Evolutionary conservation across 345 rosid species (phyloP), one percentile per base, ranked within the genome.

Genomic region (Erysimum cheiranthoides): DNA sequence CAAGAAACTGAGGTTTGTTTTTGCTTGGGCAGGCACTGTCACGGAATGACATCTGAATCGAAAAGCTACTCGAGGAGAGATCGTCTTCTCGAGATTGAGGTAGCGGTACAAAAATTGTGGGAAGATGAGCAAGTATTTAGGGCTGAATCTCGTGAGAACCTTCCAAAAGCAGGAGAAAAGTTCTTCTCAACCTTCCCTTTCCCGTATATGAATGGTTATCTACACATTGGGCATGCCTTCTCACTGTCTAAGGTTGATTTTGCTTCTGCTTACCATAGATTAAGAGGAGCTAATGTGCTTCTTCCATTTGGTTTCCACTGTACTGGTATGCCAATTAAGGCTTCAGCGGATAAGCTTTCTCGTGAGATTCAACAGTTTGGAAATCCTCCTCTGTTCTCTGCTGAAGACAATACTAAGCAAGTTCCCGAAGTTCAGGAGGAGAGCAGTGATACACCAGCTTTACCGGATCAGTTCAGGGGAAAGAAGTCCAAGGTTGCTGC

Each of bases 281-380:
- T 93, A n/a, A 82, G 87, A 63, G 97, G 97, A 5, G 92, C 89
- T 47, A 93, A 92, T 74, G 97, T 91, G 66, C 85, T 93, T 2
- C 80, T 92, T 31, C 98, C 98, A 0, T 93, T 93, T 80, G 97
- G 82, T 35, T 93, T 93, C 60, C 98, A 93, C 68, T 91, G 97
- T 71, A 93, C 98, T 25, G 98, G 98, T 45, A 93, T 93, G 97
- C 98, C 97, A 3, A 93, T 93, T 35, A 92, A 93, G 85, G 98
- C 98, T 39, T 86, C 97, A 2, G 98, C 98, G 3, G 98, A 90
- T 83, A 94, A 94, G 65, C 95, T 94, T 68, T 77, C 80, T 6
- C 81, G 96, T 27, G 98, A 94, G 80, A 84, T 90, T 17, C 50
- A 87, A 31, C 74, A 67, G 80, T 94, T 82, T 56, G 98, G 98